These are phyloP conservation scores for Leccinum solheimii DNA, from an alignment of 1,284 basidiomycete genomes.

Conservation along the genomic window DNA sequence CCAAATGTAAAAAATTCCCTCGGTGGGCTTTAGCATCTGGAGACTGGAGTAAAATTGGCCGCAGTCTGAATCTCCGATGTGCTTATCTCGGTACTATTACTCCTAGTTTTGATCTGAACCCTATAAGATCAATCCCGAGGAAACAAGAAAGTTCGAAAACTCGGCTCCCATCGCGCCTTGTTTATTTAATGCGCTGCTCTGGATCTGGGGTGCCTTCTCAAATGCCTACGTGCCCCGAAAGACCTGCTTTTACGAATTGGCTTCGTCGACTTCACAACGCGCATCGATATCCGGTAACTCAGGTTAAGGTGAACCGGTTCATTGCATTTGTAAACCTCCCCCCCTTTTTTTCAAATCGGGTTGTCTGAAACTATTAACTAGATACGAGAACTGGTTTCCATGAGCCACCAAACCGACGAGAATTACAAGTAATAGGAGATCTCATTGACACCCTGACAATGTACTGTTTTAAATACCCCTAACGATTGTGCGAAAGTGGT, in stretches of 20 bases:
- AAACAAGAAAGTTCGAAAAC: slow-evolving; percentile 10
- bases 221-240: slow-evolving; percentile 10
- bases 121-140: slow-evolving; percentile 13
- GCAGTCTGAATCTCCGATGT: slow-evolving; percentile 1
- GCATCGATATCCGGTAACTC: slow-evolving; percentile 11
- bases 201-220: slow-evolving; percentile 32
- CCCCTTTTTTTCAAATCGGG: slow-evolving; percentile 3
- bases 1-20: neutral
- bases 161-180: slow-evolving; percentile 14
- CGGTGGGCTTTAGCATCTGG: slow-evolving; percentile 3
- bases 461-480: neutral
- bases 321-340: neutral
- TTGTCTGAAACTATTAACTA: neutral
- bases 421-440: neutral
- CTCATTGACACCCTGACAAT: slow-evolving; percentile 6
- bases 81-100: slow-evolving; percentile 24
- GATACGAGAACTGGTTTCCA: slow-evolving; percentile 9
- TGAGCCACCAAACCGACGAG: neutral
- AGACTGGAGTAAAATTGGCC: slow-evolving; percentile 19
- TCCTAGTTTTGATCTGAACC: slow-evolving; percentile 9
- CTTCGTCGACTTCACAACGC: slow-evolving; percentile 1
- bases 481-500: neutral
- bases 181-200: slow-evolving; percentile 22
- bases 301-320: slow-evolving; percentile 8
- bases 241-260: slow-evolving; percentile 3